These are phyloP conservation scores for Leishmania amazonensis DNA, from an alignment of 208 protist genomes.

Conservation along the genomic window DNA sequence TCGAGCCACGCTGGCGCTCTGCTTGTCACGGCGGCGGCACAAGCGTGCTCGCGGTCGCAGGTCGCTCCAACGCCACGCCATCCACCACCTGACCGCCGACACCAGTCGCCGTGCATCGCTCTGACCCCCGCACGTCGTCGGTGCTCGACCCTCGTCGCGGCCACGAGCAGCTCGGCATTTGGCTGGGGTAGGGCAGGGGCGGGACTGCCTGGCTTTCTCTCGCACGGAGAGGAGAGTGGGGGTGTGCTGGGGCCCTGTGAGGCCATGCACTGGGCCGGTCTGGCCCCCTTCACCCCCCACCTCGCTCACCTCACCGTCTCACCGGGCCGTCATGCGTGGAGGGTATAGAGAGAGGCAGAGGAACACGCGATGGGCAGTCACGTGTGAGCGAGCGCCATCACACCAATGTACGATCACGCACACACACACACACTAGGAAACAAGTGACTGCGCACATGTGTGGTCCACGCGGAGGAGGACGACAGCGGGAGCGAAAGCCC, in stretches of 20 bases:
- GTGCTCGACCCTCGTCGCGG: not conserved
- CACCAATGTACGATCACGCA: not conserved
- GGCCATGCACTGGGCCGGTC: not conserved
- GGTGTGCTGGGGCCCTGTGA: not conserved
- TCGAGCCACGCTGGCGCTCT: too few relatives aligned
- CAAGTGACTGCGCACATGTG: too few relatives aligned
- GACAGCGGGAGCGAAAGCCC: not conserved
- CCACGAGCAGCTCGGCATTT: not conserved
- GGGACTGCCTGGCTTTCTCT: not conserved
- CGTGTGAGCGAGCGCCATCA: not conserved
- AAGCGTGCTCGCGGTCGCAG: too few relatives aligned
- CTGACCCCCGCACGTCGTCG: not conserved
- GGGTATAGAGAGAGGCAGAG: not conserved
- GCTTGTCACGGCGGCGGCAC: too few relatives aligned
- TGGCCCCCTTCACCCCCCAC: not conserved
- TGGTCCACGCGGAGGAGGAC: not conserved
- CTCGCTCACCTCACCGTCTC: too few relatives aligned
- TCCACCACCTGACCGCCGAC: not conserved
- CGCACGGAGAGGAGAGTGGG: not conserved
- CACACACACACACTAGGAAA: not conserved
- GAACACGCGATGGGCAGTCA: not conserved
- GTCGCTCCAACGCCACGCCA: not conserved
- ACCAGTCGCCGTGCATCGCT: not conserved
- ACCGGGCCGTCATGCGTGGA: not conserved
- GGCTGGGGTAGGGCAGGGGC: not conserved